Base-by-base conservation (phyloP, 2,329 filamentous ascomycete species). In the Cordyceps fumosorosea region DNA sequence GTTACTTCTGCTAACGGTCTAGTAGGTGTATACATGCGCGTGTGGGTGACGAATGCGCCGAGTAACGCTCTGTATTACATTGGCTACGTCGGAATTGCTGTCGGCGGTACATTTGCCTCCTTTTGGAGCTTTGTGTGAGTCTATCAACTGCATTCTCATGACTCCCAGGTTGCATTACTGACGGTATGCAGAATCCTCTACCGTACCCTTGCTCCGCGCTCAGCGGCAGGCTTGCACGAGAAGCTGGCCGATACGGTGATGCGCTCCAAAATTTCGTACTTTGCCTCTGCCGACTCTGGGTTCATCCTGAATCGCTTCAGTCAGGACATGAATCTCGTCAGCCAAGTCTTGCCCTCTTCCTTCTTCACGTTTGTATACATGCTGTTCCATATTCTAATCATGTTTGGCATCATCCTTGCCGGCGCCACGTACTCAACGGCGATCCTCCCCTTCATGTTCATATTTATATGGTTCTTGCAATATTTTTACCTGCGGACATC, bases 401-500 rank as follows among this genome's bases (percentile, higher is more conserved):
- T 57, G 24, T 51, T 63, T 48, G 47, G 37, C n/a, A 58, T 70
- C 22, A 66, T 68, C 18, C 58, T 66, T 26, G 61, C 67, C 0
- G 64, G 71, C 34, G 69, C 68, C 3, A 61, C 37, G 34, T 61
- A 55, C 42, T 34, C 44, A 24, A 24, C 51, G 3, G 52, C 52
- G 8, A 40, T 67, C 0, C 58, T 71, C 2, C 72, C 72, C 0
- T 63, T 71, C 53, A 51, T 69, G 18, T n/a, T 66, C 20, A 26
- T 64, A 14, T 44, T 64, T 0, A 60, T 75, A 3, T 74, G 70
- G 50, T 16, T 68, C 2, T 55, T 74, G 11, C 71, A 73, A 47
- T 67, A 66, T n/a, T 70, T 71, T 34, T 75, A 75, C 56, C 65
- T 76, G 0, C 66, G 67, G 11, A 76, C 74, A 2, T 76, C 74